Base-by-base conservation (phyloP, 352 stramenopile genomes). In the Globisporangium solare region DNA sequence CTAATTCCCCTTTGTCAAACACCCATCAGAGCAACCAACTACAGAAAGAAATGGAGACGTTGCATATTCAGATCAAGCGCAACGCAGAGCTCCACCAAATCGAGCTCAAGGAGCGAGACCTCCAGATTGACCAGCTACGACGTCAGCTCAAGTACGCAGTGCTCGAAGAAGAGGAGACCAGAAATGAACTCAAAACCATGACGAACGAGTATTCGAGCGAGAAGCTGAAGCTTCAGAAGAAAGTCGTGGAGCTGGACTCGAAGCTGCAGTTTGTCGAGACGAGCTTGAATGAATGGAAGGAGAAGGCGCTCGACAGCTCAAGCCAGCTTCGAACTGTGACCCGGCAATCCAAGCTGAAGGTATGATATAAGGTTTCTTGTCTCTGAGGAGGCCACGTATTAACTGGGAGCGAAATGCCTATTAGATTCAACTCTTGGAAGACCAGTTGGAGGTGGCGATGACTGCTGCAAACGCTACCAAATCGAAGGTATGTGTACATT, bases 241-340 rank as follows among this genome's bases (percentile, higher is more conserved):
- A 76, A 60, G 67, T 83, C 35, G 79, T 88, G 8, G 79, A 92
- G 55, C 58, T 88, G 50, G 78, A 90, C 49, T 76, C 82, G 4
- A 77, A 88, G 55, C 47, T 94, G 40, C 62, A 76, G 37, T 77
- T 91, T 50, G 74, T 89, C 0, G 77, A 89, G 49, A 65, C 64
- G 13, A 82, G 71, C 39, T 61, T 92, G 51, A 73, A 71, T 40
- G 78, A 90, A 53, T 91, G 81, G 78, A 82, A 80, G 41, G 81
- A 90, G 45, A 80, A 88, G 46, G 79, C 79, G 2, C 46, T 90
- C 12, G 84, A 92, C 45, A 62, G 63, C 15, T 69, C 50, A 24
- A 83, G 61, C 27, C 64, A 89, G 50, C 51, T 89, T 18, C 74
- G 74, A 4, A 60, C 67, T 1, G 48, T 69, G 18, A 71, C 61